Conservation (phyloP, 1,139 yeast species). For the Chernovozyma aurita region DNA sequence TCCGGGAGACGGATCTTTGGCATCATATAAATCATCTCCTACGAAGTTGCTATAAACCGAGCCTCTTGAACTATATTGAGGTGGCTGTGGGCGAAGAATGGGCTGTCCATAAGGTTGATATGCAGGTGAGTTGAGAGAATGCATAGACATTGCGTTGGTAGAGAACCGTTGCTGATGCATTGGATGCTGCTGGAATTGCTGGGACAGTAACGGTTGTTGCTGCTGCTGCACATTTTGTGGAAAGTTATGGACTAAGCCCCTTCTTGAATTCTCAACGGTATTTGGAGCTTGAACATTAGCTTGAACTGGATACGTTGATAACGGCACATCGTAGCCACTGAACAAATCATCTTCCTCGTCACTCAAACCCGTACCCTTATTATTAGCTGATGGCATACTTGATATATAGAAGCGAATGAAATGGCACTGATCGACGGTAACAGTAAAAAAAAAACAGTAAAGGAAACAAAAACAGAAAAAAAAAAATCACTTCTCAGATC, state of each 20-base stretch:
- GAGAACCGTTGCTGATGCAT: not conserved
- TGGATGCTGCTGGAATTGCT: slow-evolving; percentile 1
- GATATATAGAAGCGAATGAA: no score
- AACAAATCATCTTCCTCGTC: slow-evolving; percentile 12
- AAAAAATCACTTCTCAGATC: no score
- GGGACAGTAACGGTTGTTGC: not conserved
- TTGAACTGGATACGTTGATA: slow-evolving; percentile 3
- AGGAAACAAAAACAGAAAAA: no score
- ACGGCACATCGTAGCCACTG: slow-evolving; percentile 5
- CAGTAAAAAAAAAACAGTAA: no score
- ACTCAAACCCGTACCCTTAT: no score
- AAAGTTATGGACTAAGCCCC: no score
- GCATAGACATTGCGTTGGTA: not conserved
- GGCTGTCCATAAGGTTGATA: slow-evolving; percentile 1
- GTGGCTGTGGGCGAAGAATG: slow-evolving; percentile 1
- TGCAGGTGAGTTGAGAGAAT: not conserved
- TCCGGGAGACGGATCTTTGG: no score
- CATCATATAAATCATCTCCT: no score
- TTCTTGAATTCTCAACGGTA: no score
- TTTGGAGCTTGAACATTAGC: no score
- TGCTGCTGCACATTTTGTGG: no score
- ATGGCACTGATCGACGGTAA: no score
- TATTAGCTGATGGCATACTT: not conserved
- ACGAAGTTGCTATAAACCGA: not conserved
- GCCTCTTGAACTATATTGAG: not conserved